Conservation (phyloP, 1,284 basidiomycete genomes). For the Ganoderma sinense region DNA sequence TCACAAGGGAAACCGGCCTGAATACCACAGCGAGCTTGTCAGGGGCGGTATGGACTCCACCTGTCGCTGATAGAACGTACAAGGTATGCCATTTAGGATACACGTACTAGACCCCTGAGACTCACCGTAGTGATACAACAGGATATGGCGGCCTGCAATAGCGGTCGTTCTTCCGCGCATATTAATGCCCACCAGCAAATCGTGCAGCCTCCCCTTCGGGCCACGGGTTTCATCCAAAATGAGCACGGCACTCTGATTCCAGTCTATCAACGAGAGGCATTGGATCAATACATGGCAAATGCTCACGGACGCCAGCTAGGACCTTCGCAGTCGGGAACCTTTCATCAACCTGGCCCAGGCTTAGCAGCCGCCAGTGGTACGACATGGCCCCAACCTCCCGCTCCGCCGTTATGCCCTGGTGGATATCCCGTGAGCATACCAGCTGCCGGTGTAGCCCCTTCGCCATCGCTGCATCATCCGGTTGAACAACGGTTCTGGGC, state of each 20-base stretch:
- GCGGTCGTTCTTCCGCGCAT: not conserved
- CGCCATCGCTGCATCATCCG: not conserved
- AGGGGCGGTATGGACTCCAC: slow-evolving; percentile 5
- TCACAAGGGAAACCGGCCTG: not conserved
- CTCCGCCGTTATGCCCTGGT: slow-evolving; percentile 9
- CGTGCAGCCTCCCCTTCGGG: slow-evolving; percentile 64
- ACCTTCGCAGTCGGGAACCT: slow-evolving; percentile 12
- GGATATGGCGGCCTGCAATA: not conserved
- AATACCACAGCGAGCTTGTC: not conserved
- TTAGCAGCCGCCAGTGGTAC: not conserved
- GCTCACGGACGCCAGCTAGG: slow-evolving; percentile 32
- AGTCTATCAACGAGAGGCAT: slow-evolving; percentile 73
- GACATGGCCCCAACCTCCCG: slow-evolving; percentile 5
- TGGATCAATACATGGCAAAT: slow-evolving; percentile 61
- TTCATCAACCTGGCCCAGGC: not conserved
- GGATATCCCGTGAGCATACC: slow-evolving; percentile 12
- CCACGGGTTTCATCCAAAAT: slow-evolving; percentile 76
- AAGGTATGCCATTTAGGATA: slow-evolving; percentile 23
- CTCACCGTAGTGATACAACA: not conserved
- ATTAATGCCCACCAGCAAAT: not conserved
- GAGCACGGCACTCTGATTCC: slow-evolving; percentile 75
- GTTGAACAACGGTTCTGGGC: slow-evolving; percentile 27
- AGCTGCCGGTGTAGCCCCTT: not conserved
- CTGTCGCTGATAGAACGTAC: slow-evolving; percentile 1
- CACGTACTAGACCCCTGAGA: too few species aligned